Percentiles rank a stretch among this genome's conserved stretches.
These are phyloP conservation scores for Vaccinium myrtillus DNA, from an alignment of 148 eudicot genomes.

Conservation along the genomic window DNA sequence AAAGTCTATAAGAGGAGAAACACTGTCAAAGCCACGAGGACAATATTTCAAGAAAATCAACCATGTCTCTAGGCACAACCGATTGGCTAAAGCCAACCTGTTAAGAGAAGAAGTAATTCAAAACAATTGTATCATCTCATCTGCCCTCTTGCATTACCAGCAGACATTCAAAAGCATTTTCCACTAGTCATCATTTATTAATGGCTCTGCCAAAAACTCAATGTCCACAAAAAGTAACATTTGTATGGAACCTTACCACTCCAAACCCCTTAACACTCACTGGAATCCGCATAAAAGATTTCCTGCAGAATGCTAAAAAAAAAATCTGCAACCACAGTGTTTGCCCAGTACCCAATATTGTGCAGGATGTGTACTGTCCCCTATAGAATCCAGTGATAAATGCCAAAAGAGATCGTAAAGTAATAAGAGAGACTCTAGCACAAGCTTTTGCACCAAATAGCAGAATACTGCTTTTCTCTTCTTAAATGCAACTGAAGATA, in stretches of 20 bases:
- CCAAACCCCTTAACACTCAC: slow-evolving; percentile 5
- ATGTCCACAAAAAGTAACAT: not conserved
- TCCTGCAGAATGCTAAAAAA: not conserved
- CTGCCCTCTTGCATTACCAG: not conserved
- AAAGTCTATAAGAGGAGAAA: not conserved
- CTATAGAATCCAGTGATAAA: not conserved
- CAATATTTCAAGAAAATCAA: not conserved
- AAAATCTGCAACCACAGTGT: not conserved
- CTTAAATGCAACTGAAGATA: not conserved
- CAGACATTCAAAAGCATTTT: not conserved
- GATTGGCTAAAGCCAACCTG: not conserved
- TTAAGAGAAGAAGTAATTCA: not conserved
- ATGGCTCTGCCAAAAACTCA: not conserved
- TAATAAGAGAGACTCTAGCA: not conserved
- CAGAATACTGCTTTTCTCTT: not conserved
- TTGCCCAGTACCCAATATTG: not conserved
- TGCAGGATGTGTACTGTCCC: not conserved
- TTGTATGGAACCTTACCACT: not conserved
- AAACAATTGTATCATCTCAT: not conserved
- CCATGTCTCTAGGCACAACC: not conserved
- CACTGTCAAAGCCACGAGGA: no score
- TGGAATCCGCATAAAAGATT: not conserved
- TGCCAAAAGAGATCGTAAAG: not conserved
- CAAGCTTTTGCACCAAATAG: not conserved
- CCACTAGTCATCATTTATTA: not conserved